Base-by-base conservation (phyloP, 2,329 filamentous ascomycete genomes). In the Fusarium kyushuense region DNA sequence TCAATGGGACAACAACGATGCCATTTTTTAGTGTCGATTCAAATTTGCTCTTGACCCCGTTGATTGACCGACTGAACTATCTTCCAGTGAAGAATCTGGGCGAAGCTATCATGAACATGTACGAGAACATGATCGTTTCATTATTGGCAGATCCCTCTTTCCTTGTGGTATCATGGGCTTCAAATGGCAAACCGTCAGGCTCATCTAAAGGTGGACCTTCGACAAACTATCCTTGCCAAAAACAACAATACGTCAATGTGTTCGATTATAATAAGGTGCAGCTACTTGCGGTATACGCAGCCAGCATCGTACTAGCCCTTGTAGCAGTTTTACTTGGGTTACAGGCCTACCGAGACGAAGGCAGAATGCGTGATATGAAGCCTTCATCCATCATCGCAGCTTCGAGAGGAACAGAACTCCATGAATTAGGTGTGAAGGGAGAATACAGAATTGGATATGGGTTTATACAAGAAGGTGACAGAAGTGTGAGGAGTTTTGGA, bases 361-460 rank as follows among this genome's bases (percentile, higher is more conserved):
- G 67, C 0, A 0, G 4, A 2, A 58, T 63, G 52, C 67, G 52
- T 0, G 51, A 69, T 6, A 63, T 67, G 57, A 63, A 62, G 12
- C 56, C 58, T 2, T 63, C 64, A 0, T 69, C 61, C 0, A 63
- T 71, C 0, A 48, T 71, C 0, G 43, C 42, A 11, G 57, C 63
- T 0, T 62, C 40, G 0, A 6, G 36, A 0, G 51, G 67, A 0
- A 42, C 54, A 10, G 54, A 59, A 11, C 69, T 65, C 0, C 1
- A 48, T 0, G 4, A 5, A 0, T 11, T 19, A 2, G n/a, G 0
- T 2, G n/a, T 6, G 4, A 25, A 3, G 5, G 30, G 1, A 1
- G 4, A 2, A 0, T 6, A 19, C 0, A 63, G 14, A 3, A 52
- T 58, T 17, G 57, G 57, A 0, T 67, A 58, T 10, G 57, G 63